Evolutionary conservation across 2,329 filamentous ascomycete genomes (phyloP).

Genomic region (Immersiporthe knoxdaviesiana): DNA sequence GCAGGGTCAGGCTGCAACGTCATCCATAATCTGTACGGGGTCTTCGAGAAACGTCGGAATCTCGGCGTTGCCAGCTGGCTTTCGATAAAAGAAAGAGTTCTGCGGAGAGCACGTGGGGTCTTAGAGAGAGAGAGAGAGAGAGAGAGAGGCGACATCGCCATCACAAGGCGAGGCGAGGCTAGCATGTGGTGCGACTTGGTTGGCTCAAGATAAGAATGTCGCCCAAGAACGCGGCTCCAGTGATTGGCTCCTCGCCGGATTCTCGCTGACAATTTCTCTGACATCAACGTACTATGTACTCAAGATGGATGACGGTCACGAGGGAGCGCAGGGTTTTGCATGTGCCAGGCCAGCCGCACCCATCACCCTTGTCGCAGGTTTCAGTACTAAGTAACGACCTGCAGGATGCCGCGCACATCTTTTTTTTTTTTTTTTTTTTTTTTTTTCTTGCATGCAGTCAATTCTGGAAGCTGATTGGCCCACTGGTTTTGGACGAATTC

Average conservation of each 20-base stretch:
- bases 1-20: neutral
- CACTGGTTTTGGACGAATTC: neutral
- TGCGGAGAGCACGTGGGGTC: neutral
- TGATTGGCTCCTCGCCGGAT: constrained; percentile 19
- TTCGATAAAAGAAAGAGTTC: neutral
- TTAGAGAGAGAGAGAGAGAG: no score
- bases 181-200: constrained; percentile 23
- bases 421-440: neutral
- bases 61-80: neutral
- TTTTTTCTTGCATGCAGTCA: neutral
- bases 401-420: neutral
- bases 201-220: constrained; percentile 28
- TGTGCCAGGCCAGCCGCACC: constrained; percentile 5
- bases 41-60: neutral
- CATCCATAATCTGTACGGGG: neutral
- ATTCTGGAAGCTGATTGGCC: neutral
- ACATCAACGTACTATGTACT: constrained; percentile 22
- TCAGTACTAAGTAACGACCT: neutral
- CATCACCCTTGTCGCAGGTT: neutral
- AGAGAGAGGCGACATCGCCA: constrained; percentile 5
- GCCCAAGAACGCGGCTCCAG: neutral
- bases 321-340: neutral
- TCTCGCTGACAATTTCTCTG: constrained; percentile 27
- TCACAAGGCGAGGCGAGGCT: constrained; percentile 27
- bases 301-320: constrained; percentile 10